Base-by-base conservation (phyloP, 2,329 filamentous ascomycete genomes). In the Phialophora macrospora region DNA sequence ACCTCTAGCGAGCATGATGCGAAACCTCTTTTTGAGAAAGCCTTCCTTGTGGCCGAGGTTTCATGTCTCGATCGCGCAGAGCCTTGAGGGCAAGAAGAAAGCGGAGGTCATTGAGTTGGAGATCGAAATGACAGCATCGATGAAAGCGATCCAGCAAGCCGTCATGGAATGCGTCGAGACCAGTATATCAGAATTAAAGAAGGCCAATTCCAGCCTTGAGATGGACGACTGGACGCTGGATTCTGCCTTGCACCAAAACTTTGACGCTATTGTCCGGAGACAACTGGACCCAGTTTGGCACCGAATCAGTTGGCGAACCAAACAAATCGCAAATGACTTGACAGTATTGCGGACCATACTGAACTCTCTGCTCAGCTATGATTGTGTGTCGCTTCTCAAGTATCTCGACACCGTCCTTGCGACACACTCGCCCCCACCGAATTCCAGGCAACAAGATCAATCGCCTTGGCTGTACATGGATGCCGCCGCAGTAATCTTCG, bases 261-360 rank as follows among this genome's bases (percentile, higher is more conserved):
- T 99, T 76, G 95, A 98, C 76, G 83, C 91, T 66, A 90, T 93
- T 62, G 88, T 99, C 58, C 86, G 94, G 68, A 86, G 93, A 64
- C 95, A 99, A 77, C 82, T 99, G 20, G 93, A 98, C 74, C 93
- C 94, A 4, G 93, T 98, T 65, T 99, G 95, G 95, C 95, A 99
- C 80, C 88, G 95, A 61, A 91, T 97, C 59, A 97, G 91, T 76
- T 96, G 91, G 84, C 93, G 95, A 78, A 98, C 94, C 1, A 92
- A 90, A 73, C 93, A 97, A 78, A 97, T 99, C 71, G 94, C 96
- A 63, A 90, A 89, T 73, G 95, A 98, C 75, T 78, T 99, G 71
- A 90, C 89, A 0, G 88, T 97, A 20, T 83, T 99, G 44, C 87
- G 94, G 64, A 88, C 87, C 24, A 89, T 98, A 76, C 84, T 99